Evolutionary conservation across 2,329 filamentous ascomycete genomes (phyloP).

Genomic region (Fusarium verticillioides): DNA sequence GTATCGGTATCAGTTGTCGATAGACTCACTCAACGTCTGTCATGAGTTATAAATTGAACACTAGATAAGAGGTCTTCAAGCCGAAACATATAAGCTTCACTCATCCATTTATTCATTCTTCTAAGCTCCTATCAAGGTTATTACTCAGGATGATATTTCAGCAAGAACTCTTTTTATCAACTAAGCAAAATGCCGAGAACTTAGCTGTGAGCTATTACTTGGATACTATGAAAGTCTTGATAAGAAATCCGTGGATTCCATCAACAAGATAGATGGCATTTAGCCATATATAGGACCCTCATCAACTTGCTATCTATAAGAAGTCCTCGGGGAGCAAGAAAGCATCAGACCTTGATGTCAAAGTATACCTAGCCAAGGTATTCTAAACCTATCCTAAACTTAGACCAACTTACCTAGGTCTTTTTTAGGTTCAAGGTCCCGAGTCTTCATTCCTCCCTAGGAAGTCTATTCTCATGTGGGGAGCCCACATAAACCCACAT

Average conservation of each 20-base stretch:
- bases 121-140: fast-evolving
- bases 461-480: neutral
- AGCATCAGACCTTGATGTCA: fast-evolving
- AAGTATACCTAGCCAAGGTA: fast-evolving
- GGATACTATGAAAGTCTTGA: fast-evolving
- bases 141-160: neutral
- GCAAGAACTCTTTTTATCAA: neutral
- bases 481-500: neutral
- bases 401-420: neutral
- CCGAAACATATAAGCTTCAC: neutral
- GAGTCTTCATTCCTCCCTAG: neutral
- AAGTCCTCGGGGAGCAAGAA: fast-evolving
- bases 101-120: fast-evolving
- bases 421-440: neutral
- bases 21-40: neutral
- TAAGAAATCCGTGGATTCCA: fast-evolving
- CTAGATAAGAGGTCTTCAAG: fast-evolving
- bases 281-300: fast-evolving
- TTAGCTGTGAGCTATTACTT: too few relatives aligned
- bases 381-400: neutral
- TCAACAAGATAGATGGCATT: fast-evolving
- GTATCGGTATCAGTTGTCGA: fast-evolving
- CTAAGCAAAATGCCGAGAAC: neutral
- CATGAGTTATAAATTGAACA: fast-evolving
- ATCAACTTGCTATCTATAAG: fast-evolving